Conservation (phyloP, 176 grass and related monocot genomes). For the Sorghum bicolor region Sorghum_bicolor_NCBIv3 NC_012875.2:2186501-2187000, state of each 20-base stretch:
- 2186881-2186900: neutral
- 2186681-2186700: neutral
- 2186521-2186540: neutral
- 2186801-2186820: too few species aligned
- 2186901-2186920: neutral
- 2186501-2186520: too few species aligned
- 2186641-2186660: too few species aligned
- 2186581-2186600: neutral
- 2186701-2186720: neutral
- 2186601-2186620: neutral
- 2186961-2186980: neutral
- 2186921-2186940: neutral
- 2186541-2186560: neutral
- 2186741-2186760: neutral
- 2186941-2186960: neutral
- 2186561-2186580: too few species aligned
- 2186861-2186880: neutral
- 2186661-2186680: neutral
- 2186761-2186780: neutral
- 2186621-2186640: too few species aligned
- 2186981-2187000: neutral
- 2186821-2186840: neutral
- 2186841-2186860: neutral
- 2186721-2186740: neutral
- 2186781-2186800: too few species aligned